Percentiles rank a stretch among this genome's conserved stretches.
These are phyloP conservation scores for Saussurea involucrata DNA, from an alignment of 129 eudicot genomes.

Conservation along the genomic window DNA sequence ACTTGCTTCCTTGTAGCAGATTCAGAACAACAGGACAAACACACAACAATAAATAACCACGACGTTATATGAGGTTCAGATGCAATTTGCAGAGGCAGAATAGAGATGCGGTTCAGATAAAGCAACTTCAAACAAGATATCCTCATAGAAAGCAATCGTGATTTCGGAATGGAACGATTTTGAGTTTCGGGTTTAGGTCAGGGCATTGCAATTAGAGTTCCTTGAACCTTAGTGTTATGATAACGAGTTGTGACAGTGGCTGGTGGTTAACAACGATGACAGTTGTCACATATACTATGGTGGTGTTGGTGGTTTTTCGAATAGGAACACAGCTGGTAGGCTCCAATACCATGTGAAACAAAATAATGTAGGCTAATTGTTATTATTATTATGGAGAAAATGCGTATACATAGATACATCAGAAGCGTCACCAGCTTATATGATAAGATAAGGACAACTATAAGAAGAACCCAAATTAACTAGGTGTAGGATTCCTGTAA, in stretches of 20 bases:
- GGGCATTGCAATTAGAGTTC: no score
- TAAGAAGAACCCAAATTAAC: not conserved
- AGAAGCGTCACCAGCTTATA: not conserved
- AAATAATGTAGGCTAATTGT: not conserved
- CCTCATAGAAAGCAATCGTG: not conserved
- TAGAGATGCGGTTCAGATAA: slow-evolving; percentile 4
- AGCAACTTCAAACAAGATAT: not conserved
- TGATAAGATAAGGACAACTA: not conserved
- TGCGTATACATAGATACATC: not conserved
- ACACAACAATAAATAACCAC: not conserved
- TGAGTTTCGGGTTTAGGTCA: no score
- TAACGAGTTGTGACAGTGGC: not conserved
- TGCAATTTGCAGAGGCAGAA: not conserved
- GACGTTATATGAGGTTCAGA: not conserved
- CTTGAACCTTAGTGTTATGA: not conserved
- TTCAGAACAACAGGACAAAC: not conserved
- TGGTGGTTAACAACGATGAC: not conserved
- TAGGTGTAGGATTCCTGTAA: not conserved
- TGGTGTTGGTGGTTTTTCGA: not conserved
- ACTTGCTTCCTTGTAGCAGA: not conserved
- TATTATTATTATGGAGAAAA: not conserved
- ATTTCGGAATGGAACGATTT: no score
- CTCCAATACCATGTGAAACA: not conserved
- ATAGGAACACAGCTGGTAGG: not conserved
- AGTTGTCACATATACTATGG: not conserved